These are phyloP conservation scores for Thermothelomyces thermophilus DNA, from an alignment of 2,329 filamentous ascomycete species.

Conservation along the genomic window DNA sequence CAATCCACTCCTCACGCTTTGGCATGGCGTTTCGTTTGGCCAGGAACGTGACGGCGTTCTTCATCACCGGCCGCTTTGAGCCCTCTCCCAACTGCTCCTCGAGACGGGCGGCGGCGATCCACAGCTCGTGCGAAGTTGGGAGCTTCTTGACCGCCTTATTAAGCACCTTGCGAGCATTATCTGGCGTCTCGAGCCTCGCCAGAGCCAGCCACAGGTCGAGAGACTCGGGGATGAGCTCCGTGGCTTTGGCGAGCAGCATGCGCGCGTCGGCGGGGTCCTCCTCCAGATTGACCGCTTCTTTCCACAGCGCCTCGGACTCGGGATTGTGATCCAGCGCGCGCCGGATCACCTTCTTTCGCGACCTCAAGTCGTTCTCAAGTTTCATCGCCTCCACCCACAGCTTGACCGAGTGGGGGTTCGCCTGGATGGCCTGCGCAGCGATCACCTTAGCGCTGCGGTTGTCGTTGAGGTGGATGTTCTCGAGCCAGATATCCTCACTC, in stretches of 20 bases:
- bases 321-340: slow-evolving; percentile 89
- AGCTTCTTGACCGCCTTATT: slow-evolving; percentile 93
- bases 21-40: slow-evolving; percentile 93
- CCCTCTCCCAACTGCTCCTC: slow-evolving; percentile 81
- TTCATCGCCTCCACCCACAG: slow-evolving; percentile 96
- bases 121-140: slow-evolving; percentile 89
- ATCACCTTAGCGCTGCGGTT: slow-evolving; percentile 92
- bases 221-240: slow-evolving; percentile 87
- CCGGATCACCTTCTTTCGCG: slow-evolving; percentile 87
- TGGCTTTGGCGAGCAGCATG: slow-evolving; percentile 86
- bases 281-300: slow-evolving; percentile 91
- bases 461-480: slow-evolving; percentile 90
- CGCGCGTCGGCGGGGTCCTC: slow-evolving; percentile 84
- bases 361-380: slow-evolving; percentile 71
- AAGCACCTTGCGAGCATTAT: slow-evolving; percentile 89
- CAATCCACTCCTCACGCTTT: slow-evolving; percentile 94
- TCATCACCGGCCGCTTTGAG: slow-evolving; percentile 84
- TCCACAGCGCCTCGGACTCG: slow-evolving; percentile 95
- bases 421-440: slow-evolving; percentile 84
- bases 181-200: slow-evolving; percentile 78
- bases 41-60: slow-evolving; percentile 80
- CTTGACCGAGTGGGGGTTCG: slow-evolving; percentile 79
- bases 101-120: slow-evolving; percentile 87
- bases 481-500: slow-evolving; percentile 91
- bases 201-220: slow-evolving; percentile 94